These are phyloP conservation scores for Podospora sp. DNA, from an alignment of 495 filamentous ascomycete genomes.

Conservation along the genomic window DNA sequence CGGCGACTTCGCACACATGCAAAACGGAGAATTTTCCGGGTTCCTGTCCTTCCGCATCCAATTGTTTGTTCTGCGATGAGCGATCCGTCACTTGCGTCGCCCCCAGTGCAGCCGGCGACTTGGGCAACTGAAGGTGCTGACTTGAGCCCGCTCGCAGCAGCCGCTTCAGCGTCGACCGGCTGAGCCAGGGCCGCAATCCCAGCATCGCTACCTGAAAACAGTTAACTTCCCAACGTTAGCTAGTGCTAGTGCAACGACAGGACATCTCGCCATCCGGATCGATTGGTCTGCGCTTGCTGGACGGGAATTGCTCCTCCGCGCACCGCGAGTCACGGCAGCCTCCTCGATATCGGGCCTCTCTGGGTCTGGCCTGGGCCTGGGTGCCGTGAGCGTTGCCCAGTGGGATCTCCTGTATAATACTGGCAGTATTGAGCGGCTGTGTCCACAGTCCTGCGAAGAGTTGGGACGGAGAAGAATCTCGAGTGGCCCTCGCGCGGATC, in stretches of 20 bases:
- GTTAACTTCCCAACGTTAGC: background rate
- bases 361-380: too few species aligned
- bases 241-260: background rate
- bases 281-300: background rate
- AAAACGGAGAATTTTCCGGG: background rate
- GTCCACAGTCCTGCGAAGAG: too few species aligned
- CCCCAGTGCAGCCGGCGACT: background rate
- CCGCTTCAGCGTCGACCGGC: background rate
- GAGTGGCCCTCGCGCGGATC: too few species aligned
- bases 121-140: background rate
- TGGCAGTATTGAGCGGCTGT: too few species aligned
- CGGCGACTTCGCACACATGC: background rate
- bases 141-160: background rate
- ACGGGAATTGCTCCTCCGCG: conserved; percentile 13
- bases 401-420: too few species aligned
- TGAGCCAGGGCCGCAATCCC: background rate
- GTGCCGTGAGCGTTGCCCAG: too few species aligned
- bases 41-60: background rate
- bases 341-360: too few species aligned
- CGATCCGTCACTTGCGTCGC: background rate
- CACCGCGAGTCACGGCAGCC: background rate
- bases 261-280: background rate
- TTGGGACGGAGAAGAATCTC: too few species aligned
- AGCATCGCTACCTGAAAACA: background rate
- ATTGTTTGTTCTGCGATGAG: background rate